Conservation (phyloP, 2,329 filamentous ascomycete species). For the Scytalidium sp. region DNA sequence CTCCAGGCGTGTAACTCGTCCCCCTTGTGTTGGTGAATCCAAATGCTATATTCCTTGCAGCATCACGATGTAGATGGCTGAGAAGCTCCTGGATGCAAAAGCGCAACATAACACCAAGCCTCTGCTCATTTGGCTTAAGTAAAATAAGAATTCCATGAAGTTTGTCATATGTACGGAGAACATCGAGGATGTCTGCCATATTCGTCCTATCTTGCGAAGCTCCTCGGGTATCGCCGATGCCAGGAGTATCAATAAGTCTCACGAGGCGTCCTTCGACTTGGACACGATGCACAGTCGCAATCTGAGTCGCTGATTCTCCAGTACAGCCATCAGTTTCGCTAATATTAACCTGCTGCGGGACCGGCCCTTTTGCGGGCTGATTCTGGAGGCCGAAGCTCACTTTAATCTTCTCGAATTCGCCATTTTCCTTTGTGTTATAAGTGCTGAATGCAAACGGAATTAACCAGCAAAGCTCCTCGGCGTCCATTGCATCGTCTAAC, state of each 20-base stretch:
- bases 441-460: slow-evolving; percentile 38
- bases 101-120: slow-evolving; percentile 34
- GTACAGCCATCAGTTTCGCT: slow-evolving; percentile 29
- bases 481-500: slow-evolving; percentile 35
- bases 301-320: slow-evolving; percentile 35
- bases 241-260: slow-evolving; percentile 40
- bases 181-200: slow-evolving; percentile 35
- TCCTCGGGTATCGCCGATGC: slow-evolving; percentile 39
- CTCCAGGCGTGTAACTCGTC: slow-evolving; percentile 39
- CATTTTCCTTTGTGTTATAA: slow-evolving; percentile 26
- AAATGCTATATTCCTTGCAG: slow-evolving; percentile 37
- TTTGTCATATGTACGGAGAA: slow-evolving; percentile 30
- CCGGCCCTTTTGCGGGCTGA: too few species aligned
- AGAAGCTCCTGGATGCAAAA: slow-evolving; percentile 40
- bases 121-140: slow-evolving; percentile 36
- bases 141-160: slow-evolving; percentile 41
- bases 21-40: slow-evolving; percentile 41
- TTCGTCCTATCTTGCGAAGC: slow-evolving; percentile 34
- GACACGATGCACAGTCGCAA: slow-evolving; percentile 31
- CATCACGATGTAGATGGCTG: slow-evolving; percentile 34
- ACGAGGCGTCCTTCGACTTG: slow-evolving; percentile 24
- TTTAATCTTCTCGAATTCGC: slow-evolving; percentile 20
- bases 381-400: too few species aligned
- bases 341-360: slow-evolving; percentile 26
- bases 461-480: slow-evolving; percentile 28